These are phyloP conservation scores for Leccinum variicolor DNA, from an alignment of 768 basidiomycete species.

Conservation along the genomic window DNA sequence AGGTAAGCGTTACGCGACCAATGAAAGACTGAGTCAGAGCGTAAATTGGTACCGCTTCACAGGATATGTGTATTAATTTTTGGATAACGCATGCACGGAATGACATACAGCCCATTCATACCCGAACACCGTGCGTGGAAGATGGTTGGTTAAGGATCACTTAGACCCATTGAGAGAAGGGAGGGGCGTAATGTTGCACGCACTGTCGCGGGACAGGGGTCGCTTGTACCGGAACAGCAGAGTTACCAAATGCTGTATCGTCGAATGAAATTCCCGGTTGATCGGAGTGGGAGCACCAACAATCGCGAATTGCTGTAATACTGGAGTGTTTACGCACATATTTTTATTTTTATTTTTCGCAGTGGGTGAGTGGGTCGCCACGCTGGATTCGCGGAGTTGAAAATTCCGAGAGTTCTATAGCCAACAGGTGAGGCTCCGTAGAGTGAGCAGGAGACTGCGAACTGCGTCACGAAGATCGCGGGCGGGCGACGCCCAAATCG, in stretches of 20 bases:
- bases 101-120: conserved; percentile 19
- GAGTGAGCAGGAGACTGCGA: conserved; percentile 3
- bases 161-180: neutral
- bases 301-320: conserved; percentile 1
- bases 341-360: neutral
- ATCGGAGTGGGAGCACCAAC: conserved; percentile 14
- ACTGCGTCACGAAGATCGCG: conserved; percentile 8
- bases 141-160: neutral
- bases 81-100: conserved; percentile 12
- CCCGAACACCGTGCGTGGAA: conserved; percentile 19
- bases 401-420: conserved; percentile 6
- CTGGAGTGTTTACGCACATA: conserved; percentile 16
- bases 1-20: conserved; percentile 11
- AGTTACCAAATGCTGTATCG: neutral
- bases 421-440: neutral
- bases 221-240: neutral
- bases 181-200: conserved; percentile 7
- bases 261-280: neutral
- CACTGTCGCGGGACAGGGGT: conserved; percentile 1
- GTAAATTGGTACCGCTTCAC: conserved; percentile 5
- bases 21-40: neutral
- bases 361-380: conserved; percentile 9
- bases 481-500: neutral
- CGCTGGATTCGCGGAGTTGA: conserved; percentile 33
- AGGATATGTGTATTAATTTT: conserved; percentile 21